These are phyloP conservation scores for Leptographium wingfieldii DNA, from an alignment of 2,329 filamentous ascomycete genomes.

Conservation along the genomic window DNA sequence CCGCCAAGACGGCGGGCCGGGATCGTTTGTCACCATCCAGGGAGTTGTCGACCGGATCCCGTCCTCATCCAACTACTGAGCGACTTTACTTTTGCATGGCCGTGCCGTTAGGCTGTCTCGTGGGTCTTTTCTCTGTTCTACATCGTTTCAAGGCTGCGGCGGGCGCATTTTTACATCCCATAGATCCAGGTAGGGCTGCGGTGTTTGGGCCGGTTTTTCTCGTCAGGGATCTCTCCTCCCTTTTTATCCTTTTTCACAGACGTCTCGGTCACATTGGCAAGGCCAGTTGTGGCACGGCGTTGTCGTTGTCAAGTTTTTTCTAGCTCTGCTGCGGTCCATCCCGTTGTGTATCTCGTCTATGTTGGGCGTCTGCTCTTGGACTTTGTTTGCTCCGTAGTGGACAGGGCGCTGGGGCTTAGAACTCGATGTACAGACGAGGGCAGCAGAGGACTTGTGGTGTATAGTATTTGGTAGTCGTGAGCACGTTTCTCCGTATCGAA, in stretches of 20 bases:
- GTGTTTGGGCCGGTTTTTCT: not conserved
- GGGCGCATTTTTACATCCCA: not conserved
- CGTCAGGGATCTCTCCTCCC: not conserved
- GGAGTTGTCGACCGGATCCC: conserved; percentile 35
- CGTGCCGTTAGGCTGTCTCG: not conserved
- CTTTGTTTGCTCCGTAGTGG: not conserved
- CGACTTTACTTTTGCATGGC: not conserved
- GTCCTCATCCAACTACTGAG: not conserved
- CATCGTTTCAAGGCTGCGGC: not conserved
- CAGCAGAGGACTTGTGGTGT: too few relatives aligned
- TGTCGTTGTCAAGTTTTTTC: not conserved
- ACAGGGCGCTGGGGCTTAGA: not conserved
- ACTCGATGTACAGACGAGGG: not conserved
- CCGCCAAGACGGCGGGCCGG: conserved; percentile 64
- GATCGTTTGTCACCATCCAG: conserved; percentile 61
- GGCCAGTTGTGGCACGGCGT: too few relatives aligned
- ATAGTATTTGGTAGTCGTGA: too few relatives aligned
- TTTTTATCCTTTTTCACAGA: not conserved
- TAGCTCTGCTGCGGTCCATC: not conserved
- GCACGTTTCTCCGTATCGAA: too few relatives aligned
- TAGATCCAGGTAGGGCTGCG: not conserved
- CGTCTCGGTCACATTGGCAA: not conserved
- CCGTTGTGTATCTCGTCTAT: not conserved
- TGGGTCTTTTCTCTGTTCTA: not conserved
- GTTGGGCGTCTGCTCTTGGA: not conserved